Conservation (phyloP, 108 stramenopile species). For the Cyclotella baltica region DNA sequence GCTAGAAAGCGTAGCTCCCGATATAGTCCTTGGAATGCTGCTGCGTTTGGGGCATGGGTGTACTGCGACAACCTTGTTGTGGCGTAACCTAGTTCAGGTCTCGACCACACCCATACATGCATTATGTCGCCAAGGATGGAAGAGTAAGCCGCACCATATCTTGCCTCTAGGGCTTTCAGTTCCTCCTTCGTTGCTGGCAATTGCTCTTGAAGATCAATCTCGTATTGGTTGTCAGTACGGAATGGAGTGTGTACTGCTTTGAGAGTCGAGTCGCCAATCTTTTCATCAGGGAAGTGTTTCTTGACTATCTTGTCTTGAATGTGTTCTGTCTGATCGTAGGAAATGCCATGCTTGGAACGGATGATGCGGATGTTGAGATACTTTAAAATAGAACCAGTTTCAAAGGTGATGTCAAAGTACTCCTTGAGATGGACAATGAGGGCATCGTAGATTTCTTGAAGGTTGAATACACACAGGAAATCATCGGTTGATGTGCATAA, state of each 20-base stretch:
- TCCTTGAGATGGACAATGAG: too few relatives aligned
- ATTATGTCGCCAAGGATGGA: slow-evolving; percentile 11
- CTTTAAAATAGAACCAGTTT: background rate
- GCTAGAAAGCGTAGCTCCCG: slow-evolving; percentile 1
- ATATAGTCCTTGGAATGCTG: background rate
- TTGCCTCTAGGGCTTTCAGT: background rate
- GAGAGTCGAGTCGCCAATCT: too few relatives aligned
- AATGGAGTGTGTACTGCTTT: too few relatives aligned
- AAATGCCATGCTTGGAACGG: too few relatives aligned
- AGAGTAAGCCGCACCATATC: slow-evolving; percentile 4
- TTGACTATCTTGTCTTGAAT: too few relatives aligned
- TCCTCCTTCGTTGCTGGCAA: background rate
- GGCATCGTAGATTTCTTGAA: too few relatives aligned
- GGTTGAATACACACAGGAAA: too few relatives aligned
- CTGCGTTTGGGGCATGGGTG: slow-evolving; percentile 5
- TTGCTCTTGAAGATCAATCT: slow-evolving; percentile 8
- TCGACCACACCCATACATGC: slow-evolving; percentile 22
- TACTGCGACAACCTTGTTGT: slow-evolving; percentile 2
- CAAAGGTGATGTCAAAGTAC: too few relatives aligned
- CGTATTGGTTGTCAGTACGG: too few relatives aligned
- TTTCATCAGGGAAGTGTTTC: too few relatives aligned
- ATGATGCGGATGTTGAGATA: slow-evolving; percentile 21
- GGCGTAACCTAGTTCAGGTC: slow-evolving; percentile 22
- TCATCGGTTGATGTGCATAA: too few relatives aligned
- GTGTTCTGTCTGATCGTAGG: too few relatives aligned